These are phyloP conservation scores for Trametes gibbosa DNA, from an alignment of 768 basidiomycete species.

Conservation along the genomic window DNA sequence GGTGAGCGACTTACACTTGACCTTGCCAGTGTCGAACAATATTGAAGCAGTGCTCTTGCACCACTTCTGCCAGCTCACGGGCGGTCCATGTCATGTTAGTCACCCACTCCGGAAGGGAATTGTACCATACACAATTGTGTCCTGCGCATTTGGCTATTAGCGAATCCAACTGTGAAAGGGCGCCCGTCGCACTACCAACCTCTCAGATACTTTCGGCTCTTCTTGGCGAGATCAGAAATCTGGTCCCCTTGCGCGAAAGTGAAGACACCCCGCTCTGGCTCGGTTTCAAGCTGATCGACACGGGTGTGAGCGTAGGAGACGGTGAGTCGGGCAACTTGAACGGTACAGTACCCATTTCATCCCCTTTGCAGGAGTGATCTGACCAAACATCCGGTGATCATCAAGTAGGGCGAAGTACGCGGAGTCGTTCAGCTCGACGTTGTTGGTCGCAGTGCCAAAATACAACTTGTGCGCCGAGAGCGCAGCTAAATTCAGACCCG, in stretches of 20 bases:
- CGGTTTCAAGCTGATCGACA: conserved; percentile 44
- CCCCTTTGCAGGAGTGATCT: conserved; percentile 47
- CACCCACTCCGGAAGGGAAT: conserved; percentile 40
- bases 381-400: conserved; percentile 38
- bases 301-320: not conserved
- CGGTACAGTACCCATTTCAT: conserved; percentile 51
- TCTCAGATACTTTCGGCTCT: conserved; percentile 44
- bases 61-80: conserved; percentile 35
- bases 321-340: no score
- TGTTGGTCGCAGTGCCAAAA: conserved; percentile 49
- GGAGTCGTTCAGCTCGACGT: conserved; percentile 39
- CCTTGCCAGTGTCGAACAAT: conserved; percentile 51
- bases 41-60: conserved; percentile 47
- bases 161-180: not conserved
- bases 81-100: conserved; percentile 33
- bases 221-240: conserved; percentile 42
- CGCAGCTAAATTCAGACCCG: not conserved
- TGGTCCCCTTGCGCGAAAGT: conserved; percentile 44
- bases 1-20: conserved; percentile 37
- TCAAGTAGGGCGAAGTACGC: conserved; percentile 37
- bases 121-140: conserved; percentile 43
- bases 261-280: conserved; percentile 45
- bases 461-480: conserved; percentile 33
- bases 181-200: conserved; percentile 24
- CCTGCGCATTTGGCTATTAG: not conserved